Evolutionary conservation across 352 stramenopile genomes (phyloP).

Genomic region (Plasmopara viticola): DNA sequence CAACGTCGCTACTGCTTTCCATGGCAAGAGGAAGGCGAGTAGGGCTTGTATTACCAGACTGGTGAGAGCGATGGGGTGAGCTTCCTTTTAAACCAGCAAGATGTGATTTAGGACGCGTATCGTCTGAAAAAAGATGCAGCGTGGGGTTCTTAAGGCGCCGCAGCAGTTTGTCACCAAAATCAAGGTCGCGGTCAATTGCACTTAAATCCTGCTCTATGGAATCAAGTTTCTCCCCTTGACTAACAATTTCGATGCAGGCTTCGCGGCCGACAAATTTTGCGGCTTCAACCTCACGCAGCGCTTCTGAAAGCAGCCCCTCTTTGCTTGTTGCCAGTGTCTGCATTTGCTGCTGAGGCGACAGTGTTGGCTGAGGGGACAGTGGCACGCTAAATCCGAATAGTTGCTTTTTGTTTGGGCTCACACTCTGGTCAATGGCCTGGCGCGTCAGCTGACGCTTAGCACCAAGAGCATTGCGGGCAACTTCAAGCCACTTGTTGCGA

Average conservation of each 20-base stretch:
- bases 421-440: constrained; percentile 26
- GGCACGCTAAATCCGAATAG: constrained; percentile 49
- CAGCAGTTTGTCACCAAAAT: constrained; percentile 71
- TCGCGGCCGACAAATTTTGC: constrained; percentile 63
- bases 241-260: constrained; percentile 65
- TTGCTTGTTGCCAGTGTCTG: constrained; percentile 56
- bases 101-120: constrained; percentile 23
- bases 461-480: constrained; percentile 65
- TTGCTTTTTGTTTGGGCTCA: constrained; percentile 37
- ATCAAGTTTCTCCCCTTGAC: constrained; percentile 72
- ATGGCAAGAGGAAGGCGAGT: constrained; percentile 14
- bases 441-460: constrained; percentile 42
- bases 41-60: constrained; percentile 9
- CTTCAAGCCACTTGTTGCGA: constrained; percentile 74
- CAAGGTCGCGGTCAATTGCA: constrained; percentile 53
- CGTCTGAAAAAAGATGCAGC: constrained; percentile 62
- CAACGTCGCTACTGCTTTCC: constrained; percentile 11
- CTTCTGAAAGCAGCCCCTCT: constrained; percentile 59
- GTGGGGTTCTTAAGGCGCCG: constrained; percentile 58
- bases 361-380: constrained; percentile 13
- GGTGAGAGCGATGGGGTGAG: constrained; percentile 16
- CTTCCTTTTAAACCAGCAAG: constrained; percentile 6
- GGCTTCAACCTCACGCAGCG: constrained; percentile 63
- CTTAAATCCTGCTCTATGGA: constrained; percentile 53
- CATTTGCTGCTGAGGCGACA: constrained; percentile 60